Evolutionary conservation across 163 green algal species (phyloP), one percentile per base, ranked within the genome.

Genomic region (Prototheca cutis): DNA sequence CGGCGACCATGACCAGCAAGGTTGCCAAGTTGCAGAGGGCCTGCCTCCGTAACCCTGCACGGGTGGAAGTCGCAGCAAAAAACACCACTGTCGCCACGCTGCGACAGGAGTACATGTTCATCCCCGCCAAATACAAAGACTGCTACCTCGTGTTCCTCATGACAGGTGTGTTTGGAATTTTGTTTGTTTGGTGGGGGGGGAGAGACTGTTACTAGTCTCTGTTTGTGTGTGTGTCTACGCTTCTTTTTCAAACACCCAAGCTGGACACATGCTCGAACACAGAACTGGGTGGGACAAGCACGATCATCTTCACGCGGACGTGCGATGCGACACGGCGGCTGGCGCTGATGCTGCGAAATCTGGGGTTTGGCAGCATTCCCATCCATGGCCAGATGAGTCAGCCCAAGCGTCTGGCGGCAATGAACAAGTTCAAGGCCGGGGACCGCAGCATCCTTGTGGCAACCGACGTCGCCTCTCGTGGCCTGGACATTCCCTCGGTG

Each of bases 71-170:
- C 24, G 83, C 79, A 1, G 54, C 70, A 42, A 97, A 97, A 80
- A 97, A 97, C 74, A 81, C 65, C 47, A 99, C 93, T 0, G 91
- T 96, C 54, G 87, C 95, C 66, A 97, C 90, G 24, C 81, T 99
- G 62, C 68, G 87, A 27, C 93, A 98, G 80, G 80, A 98, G 76
- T 99, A 96, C 81, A 59, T 95, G 27, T 98, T 99, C 68, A 66
- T 97, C 8, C 93, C 93, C 36, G 90, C 92, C 33, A 98, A 98
- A 78, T 84, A 94, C 84, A 99, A 99, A 83, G 93, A 98, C 74
- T 94, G 81, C 68, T 96, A 98, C 78, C 68, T 96, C 51, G 77
- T 78, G 0, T 95, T 82, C 40, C 69, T 92, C 34, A 68, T 98
- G 45, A 97, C 91, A 33, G 61, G 61, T 67, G 53, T 7, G 60